These are phyloP conservation scores for Candida peoriensis DNA, from an alignment of 805 yeast genomes.

Conservation along the genomic window DNA sequence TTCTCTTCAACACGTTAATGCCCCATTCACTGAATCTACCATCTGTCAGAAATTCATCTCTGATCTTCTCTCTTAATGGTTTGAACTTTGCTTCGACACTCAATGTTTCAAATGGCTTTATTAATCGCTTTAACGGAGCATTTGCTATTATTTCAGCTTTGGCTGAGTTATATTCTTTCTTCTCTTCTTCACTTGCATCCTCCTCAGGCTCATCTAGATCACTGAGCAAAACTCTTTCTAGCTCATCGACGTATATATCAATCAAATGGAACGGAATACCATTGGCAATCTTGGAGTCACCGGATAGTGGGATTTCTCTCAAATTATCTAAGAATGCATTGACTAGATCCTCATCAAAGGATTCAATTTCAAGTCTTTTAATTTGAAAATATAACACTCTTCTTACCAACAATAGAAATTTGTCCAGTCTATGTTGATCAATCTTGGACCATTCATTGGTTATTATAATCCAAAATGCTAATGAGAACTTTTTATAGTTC, in stretches of 20 bases:
- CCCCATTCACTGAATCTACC: slow-evolving; percentile 64
- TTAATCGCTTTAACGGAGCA: slow-evolving; percentile 49
- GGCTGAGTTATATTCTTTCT: slow-evolving; percentile 13
- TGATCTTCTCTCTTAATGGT: slow-evolving; percentile 59
- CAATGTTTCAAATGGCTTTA: slow-evolving; percentile 58
- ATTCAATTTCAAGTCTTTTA: slow-evolving; percentile 43
- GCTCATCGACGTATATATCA: slow-evolving; percentile 81
- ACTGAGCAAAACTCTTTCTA: slow-evolving; percentile 59
- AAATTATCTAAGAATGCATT: slow-evolving; percentile 38
- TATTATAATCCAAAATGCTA: slow-evolving; percentile 79
- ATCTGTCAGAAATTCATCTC: slow-evolving; percentile 63
- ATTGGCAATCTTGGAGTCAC: slow-evolving; percentile 54
- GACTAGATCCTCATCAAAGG: slow-evolving; percentile 52
- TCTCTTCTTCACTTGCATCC: slow-evolving; percentile 32
- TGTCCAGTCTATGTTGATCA: slow-evolving; percentile 83
- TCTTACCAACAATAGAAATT: slow-evolving; percentile 77
- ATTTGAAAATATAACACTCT: slow-evolving; percentile 65
- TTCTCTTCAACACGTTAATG: slow-evolving; percentile 24
- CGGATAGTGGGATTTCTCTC: slow-evolving; percentile 46
- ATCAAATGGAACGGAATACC: slow-evolving; percentile 82
- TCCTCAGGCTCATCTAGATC: slow-evolving; percentile 42
- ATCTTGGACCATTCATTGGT: slow-evolving; percentile 77
- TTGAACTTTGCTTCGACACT: slow-evolving; percentile 47
- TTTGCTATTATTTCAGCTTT: slow-evolving; percentile 32
- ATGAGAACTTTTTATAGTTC: slow-evolving; percentile 47